Percentiles rank a stretch among this genome's conserved stretches.
Evolutionary conservation across 306 rosid genomes (phyloP).

Genomic region (Cyamopsis tetragonoloba): DNA sequence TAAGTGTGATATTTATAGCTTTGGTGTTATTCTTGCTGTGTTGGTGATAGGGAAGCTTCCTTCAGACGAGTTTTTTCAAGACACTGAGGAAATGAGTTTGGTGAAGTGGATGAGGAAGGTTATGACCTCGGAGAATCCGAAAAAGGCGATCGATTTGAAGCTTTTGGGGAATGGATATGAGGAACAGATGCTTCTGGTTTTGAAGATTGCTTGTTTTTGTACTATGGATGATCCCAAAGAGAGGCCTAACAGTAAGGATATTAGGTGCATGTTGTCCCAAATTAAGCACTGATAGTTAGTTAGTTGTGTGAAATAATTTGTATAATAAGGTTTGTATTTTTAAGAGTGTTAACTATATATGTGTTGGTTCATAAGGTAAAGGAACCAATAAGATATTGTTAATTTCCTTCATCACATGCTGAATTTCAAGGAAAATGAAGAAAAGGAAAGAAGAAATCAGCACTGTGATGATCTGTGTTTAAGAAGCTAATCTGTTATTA

Average conservation of each 20-base stretch:
- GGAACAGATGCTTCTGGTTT: constrained; percentile 86
- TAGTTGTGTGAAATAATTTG: background rate
- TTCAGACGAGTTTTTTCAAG: constrained; percentile 65
- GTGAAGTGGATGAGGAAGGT: constrained; percentile 79
- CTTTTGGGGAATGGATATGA: constrained; percentile 67
- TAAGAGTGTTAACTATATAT: background rate
- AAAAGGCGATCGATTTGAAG: constrained; percentile 48
- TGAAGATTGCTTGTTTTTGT: constrained; percentile 91
- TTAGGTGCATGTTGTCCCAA: constrained; percentile 74
- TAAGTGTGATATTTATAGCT: constrained; percentile 86
- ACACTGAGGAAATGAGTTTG: constrained; percentile 66
- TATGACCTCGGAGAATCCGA: constrained; percentile 61
- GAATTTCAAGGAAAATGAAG: background rate
- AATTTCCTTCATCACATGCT: constrained; percentile 23
- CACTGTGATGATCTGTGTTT: background rate
- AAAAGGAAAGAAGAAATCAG: background rate
- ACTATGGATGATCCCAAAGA: constrained; percentile 75
- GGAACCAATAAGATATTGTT: background rate
- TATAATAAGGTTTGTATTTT: background rate
- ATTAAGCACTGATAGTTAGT: constrained; percentile 52
- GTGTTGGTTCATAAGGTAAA: background rate
- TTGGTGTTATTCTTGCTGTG: constrained; percentile 76
- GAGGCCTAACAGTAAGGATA: constrained; percentile 88
- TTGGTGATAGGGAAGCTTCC: constrained; percentile 80
- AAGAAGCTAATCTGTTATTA: background rate